A percentile compares a stretch with the other conserved stretches of the same genome.
These are phyloP conservation scores for Fusarium cyanostomum DNA, from an alignment of 2,329 filamentous ascomycete species.

Conservation along the genomic window DNA sequence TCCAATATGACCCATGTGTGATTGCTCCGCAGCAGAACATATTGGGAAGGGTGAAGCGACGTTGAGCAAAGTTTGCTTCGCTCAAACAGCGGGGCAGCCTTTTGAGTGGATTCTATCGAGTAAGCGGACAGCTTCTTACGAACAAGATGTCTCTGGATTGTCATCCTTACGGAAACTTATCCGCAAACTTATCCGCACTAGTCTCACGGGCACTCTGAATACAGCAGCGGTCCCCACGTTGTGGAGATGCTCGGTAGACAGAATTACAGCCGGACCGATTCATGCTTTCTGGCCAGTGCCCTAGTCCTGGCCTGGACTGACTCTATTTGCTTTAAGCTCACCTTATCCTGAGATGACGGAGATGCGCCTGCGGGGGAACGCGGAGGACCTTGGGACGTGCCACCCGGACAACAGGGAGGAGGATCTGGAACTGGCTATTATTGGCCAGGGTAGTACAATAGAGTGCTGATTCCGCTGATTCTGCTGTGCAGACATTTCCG, in stretches of 20 bases:
- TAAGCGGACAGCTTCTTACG: background rate
- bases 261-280: conserved; percentile 40
- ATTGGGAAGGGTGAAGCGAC: conserved; percentile 24
- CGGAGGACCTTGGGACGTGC: conserved; percentile 2
- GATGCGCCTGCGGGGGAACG: conserved; percentile 24
- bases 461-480: background rate
- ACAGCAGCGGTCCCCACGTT: background rate
- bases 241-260: conserved; percentile 28
- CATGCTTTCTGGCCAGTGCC: background rate
- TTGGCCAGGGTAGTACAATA: background rate
- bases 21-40: conserved; percentile 1
- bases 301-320: background rate
- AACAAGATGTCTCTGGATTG: conserved; percentile 9
- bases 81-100: background rate
- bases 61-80: background rate
- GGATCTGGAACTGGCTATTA: conserved; percentile 25
- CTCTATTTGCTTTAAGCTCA: conserved; percentile 24
- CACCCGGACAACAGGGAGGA: conserved; percentile 2
- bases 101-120: conserved; percentile 4
- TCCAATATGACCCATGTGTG: conserved; percentile 1
- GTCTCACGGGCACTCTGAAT: background rate
- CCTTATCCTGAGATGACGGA: conserved; percentile 22
- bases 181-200: background rate
- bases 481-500: background rate
- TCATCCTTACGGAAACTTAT: conserved; percentile 16